A percentile compares a stretch with the other conserved stretches of the same genome.
Evolutionary conservation across 176 grass and related monocot species (phyloP).

Genomic region (Carex parvula): DNA sequence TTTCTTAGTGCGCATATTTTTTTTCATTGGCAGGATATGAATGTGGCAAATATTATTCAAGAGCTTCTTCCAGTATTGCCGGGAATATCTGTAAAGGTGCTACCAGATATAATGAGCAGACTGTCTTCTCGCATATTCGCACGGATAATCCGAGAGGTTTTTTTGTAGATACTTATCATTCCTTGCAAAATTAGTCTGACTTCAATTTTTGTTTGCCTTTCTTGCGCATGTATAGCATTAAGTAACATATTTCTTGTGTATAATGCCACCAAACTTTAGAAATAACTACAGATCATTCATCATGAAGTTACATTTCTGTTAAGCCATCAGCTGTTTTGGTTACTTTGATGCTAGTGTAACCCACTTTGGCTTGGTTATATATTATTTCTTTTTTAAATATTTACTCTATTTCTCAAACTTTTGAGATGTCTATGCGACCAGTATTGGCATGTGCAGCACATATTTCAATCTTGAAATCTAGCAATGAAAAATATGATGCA

Average conservation of each 20-base stretch:
- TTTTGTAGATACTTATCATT: constrained; percentile 53
- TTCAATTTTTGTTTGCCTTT: constrained; percentile 15
- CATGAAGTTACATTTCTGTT: neutral
- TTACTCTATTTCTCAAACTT: neutral
- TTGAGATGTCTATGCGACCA: neutral
- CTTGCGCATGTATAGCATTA: constrained; percentile 13
- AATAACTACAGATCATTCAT: neutral
- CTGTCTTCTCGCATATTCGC: constrained; percentile 75
- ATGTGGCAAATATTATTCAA: constrained; percentile 55
- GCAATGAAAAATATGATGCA: neutral
- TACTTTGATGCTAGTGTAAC: neutral
- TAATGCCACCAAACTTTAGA: neutral
- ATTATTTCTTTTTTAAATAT: neutral
- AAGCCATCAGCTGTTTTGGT: neutral
- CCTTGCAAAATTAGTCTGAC: neutral
- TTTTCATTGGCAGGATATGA: constrained; percentile 46
- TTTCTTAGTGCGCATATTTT: neutral
- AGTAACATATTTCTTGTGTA: neutral
- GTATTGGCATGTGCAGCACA: neutral
- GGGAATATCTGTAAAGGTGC: constrained; percentile 72
- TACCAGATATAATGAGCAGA: constrained; percentile 72
- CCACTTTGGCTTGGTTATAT: neutral
- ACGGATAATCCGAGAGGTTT: constrained; percentile 63
- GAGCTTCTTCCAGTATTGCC: constrained; percentile 83
- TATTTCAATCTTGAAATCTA: neutral